Evolutionary conservation across 2,329 filamentous ascomycete species (phyloP).

Genomic region (Calonectria hawksworthii): DNA sequence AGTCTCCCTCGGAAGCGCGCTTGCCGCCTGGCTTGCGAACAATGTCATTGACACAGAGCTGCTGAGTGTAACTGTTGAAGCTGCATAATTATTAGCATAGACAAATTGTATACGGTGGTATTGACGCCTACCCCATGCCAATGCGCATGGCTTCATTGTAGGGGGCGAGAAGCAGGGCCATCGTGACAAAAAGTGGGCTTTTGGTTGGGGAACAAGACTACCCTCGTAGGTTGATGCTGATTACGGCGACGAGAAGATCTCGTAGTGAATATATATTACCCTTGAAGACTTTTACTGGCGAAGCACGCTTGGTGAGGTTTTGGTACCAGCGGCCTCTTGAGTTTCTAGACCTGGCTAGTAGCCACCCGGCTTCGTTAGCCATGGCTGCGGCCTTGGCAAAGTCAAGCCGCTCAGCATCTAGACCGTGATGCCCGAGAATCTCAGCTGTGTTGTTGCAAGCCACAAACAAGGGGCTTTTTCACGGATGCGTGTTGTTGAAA

Average conservation of each 20-base stretch:
- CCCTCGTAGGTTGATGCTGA: neutral
- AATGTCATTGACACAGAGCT: conserved; percentile 21
- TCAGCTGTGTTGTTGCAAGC: neutral
- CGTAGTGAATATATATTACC: neutral
- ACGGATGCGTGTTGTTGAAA: neutral
- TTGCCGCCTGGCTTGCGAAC: conserved; percentile 9
- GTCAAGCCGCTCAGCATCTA: neutral
- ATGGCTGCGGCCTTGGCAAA: neutral
- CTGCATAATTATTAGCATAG: neutral
- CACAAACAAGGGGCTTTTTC: neutral
- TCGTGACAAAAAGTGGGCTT: neutral
- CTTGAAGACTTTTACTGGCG: neutral
- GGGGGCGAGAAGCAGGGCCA: conserved; percentile 9
- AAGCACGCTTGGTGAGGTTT: neutral
- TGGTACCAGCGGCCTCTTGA: neutral
- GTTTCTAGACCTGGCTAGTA: neutral
- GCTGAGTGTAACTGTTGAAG: conserved; percentile 23
- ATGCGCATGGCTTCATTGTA: conserved; percentile 25
- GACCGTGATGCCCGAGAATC: neutral
- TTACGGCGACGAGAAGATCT: neutral
- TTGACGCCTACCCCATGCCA: conserved; percentile 14
- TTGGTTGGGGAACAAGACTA: neutral
- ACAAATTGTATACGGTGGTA: neutral
- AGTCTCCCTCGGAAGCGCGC: neutral
- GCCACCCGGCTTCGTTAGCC: neutral